Percentiles rank a stretch among this genome's conserved stretches.
Conservation (phyloP, 352 stramenopile genomes). For the Aphanomyces cochlioides region DNA sequence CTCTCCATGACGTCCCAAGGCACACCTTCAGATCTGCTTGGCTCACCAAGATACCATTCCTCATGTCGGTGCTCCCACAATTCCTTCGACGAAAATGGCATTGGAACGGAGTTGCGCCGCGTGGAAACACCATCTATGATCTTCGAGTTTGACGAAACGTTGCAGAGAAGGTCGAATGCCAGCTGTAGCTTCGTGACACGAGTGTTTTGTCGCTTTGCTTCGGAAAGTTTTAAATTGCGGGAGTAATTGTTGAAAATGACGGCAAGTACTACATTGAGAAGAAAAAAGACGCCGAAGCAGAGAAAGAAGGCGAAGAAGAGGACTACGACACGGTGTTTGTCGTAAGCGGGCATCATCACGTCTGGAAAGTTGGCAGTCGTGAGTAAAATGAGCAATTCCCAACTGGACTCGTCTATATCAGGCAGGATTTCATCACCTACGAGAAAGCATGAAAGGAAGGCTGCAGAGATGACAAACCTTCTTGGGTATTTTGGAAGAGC, state of each 20-base stretch:
- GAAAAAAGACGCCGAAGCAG: slow-evolving; percentile 58
- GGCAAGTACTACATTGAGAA: slow-evolving; percentile 78
- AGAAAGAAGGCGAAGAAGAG: slow-evolving; percentile 76
- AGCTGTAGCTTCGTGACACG: slow-evolving; percentile 25
- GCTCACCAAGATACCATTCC: slow-evolving; percentile 26
- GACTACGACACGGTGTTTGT: slow-evolving; percentile 41
- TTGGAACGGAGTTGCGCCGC: neutral
- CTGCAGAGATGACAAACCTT: slow-evolving; percentile 32
- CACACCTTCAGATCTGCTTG: slow-evolving; percentile 6
- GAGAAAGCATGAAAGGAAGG: neutral
- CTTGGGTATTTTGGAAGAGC: slow-evolving; percentile 53
- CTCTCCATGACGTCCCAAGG: slow-evolving; percentile 20
- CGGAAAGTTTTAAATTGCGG: slow-evolving; percentile 3
- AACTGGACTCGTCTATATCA: slow-evolving; percentile 48
- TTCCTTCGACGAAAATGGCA: slow-evolving; percentile 24
- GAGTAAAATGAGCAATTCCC: slow-evolving; percentile 64
- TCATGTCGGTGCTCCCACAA: slow-evolving; percentile 28
- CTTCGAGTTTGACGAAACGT: slow-evolving; percentile 2
- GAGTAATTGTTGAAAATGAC: slow-evolving; percentile 64
- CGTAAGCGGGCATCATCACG: slow-evolving; percentile 73
- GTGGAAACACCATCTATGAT: neutral
- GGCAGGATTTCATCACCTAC: slow-evolving; percentile 43
- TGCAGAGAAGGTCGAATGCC: slow-evolving; percentile 26
- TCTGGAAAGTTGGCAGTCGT: slow-evolving; percentile 81
- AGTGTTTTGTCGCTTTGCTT: slow-evolving; percentile 6